A percentile compares a stretch with the other conserved stretches of the same genome.
Evolutionary conservation across 2,329 filamentous ascomycete genomes (phyloP).

Genomic region (Colletotrichum sansevieriae): DNA sequence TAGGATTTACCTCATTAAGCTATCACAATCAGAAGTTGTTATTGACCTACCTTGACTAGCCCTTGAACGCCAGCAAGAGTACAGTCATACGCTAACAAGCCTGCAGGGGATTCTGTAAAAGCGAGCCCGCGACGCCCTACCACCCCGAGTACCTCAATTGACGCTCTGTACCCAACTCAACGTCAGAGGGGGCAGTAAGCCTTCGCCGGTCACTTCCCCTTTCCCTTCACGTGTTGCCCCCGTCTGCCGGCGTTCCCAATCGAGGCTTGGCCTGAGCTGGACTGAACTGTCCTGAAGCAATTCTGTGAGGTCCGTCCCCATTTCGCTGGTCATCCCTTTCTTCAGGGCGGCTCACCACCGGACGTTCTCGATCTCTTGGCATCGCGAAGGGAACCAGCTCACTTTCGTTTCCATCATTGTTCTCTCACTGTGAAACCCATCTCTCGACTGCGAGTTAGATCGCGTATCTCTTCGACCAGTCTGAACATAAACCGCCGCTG

Average conservation of each 20-base stretch:
- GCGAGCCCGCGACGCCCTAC: too few species aligned
- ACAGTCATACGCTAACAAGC: too few species aligned
- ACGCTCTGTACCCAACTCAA: not conserved
- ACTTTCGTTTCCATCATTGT: constrained; percentile 28
- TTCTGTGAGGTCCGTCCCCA: constrained; percentile 14
- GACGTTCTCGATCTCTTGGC: constrained; percentile 11
- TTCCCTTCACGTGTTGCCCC: not conserved
- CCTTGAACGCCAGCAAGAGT: too few species aligned
- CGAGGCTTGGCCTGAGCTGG: constrained; percentile 4
- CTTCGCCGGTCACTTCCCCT: constrained; percentile 13
- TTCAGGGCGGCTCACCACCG: constrained; percentile 20
- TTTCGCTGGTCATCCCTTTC: constrained; percentile 27
- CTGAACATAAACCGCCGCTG: constrained; percentile 1
- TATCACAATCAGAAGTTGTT: too few species aligned
- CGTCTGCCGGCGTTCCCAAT: not conserved
- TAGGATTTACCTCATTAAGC: too few species aligned
- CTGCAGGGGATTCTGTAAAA: too few species aligned
- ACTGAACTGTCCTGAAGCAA: constrained; percentile 17
- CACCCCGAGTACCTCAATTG: not conserved
- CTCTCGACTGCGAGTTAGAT: not conserved
- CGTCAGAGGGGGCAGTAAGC: constrained; percentile 6
- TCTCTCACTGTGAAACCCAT: not conserved
- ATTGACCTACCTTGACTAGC: too few species aligned
- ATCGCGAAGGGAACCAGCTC: constrained; percentile 12
- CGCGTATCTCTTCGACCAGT: not conserved